These are phyloP conservation scores for Corylus heterophylla DNA, from an alignment of 306 rosid species.

Conservation along the genomic window DNA sequence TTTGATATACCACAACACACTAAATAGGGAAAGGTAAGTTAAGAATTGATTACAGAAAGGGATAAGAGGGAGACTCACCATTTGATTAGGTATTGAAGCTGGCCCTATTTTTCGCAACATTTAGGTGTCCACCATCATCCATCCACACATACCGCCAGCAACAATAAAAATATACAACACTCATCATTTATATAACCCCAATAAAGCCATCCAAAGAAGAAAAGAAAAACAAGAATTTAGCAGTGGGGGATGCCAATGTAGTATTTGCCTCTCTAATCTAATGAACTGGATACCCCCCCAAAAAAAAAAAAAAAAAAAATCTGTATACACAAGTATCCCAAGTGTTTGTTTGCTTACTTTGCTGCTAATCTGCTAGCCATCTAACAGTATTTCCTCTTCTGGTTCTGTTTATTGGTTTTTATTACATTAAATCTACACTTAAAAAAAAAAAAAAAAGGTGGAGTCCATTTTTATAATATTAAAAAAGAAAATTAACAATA, in stretches of 20 bases:
- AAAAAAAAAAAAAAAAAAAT: too few relatives aligned
- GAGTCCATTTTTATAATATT: too few relatives aligned
- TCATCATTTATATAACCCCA: not conserved
- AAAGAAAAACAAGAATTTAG: not conserved
- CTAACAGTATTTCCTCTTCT: too few relatives aligned
- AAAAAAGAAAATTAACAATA: too few relatives aligned
- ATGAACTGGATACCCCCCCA: too few relatives aligned
- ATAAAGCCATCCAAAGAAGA: not conserved
- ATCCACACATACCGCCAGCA: constrained; percentile 8
- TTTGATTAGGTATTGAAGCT: constrained; percentile 86
- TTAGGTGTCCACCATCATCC: not conserved
- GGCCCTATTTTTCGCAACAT: constrained; percentile 50
- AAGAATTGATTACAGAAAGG: constrained; percentile 8
- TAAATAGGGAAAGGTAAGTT: not conserved
- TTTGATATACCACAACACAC: not conserved
- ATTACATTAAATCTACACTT: too few relatives aligned
- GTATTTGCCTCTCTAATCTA: too few relatives aligned
- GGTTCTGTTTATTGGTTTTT: too few relatives aligned
- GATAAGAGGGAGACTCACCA: constrained; percentile 53
- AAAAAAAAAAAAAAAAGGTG: too few relatives aligned
- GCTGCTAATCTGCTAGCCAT: too few relatives aligned
- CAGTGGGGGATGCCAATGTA: not conserved
- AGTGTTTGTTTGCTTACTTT: too few relatives aligned
- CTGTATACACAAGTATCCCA: too few relatives aligned
- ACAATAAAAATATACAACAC: not conserved